Evolutionary conservation across 306 rosid species (phyloP).

Genomic region (Malus orientalis): DNA sequence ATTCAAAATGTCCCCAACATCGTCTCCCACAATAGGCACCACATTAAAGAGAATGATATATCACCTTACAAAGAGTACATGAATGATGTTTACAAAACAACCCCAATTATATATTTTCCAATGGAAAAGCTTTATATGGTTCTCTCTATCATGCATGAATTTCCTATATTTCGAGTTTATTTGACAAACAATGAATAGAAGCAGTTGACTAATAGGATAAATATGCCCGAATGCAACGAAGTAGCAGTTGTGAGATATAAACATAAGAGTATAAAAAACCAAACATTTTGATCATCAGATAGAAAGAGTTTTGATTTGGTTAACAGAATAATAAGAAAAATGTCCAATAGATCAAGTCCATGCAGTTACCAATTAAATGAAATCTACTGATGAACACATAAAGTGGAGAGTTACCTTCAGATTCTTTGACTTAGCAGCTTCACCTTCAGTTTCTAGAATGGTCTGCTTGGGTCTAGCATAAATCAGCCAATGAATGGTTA

Average conservation of each 20-base stretch:
- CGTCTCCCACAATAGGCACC: too few relatives aligned
- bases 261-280: neutral
- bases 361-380: neutral
- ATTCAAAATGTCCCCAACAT: neutral
- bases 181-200: neutral
- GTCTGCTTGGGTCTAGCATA: slow-evolving; percentile 84
- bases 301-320: neutral
- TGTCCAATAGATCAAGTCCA: neutral
- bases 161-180: neutral
- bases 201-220: neutral
- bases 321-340: neutral
- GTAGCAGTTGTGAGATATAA: neutral
- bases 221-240: neutral
- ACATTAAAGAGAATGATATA: neutral
- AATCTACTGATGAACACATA: neutral
- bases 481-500: slow-evolving; percentile 12
- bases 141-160: too few relatives aligned
- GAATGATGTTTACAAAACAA: neutral
- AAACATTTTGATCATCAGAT: neutral
- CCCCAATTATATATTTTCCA: neutral
- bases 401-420: slow-evolving; percentile 31
- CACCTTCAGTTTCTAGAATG: slow-evolving; percentile 91
- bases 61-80: neutral
- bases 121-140: too few relatives aligned
- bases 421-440: slow-evolving; percentile 68